These are phyloP conservation scores for Curvularia sp. DNA, from an alignment of 2,329 filamentous ascomycete species.

Conservation along the genomic window DNA sequence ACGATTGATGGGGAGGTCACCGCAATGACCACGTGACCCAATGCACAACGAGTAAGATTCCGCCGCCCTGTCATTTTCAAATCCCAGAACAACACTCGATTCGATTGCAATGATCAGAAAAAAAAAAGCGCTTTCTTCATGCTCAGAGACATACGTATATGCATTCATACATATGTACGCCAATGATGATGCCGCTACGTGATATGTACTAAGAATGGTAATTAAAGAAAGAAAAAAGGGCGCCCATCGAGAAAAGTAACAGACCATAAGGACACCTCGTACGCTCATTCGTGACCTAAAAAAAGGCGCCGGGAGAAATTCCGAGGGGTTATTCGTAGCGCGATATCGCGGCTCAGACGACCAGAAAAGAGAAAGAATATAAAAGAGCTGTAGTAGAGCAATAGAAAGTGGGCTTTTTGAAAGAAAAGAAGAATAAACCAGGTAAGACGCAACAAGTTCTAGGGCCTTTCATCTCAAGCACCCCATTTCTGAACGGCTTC, in stretches of 20 bases:
- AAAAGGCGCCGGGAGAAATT: background rate
- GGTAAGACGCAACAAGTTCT: background rate
- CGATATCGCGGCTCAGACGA: background rate
- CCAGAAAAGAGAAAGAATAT: background rate
- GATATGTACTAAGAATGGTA: background rate
- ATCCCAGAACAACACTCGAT: background rate
- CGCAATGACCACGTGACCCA: background rate
- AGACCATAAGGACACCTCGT: background rate
- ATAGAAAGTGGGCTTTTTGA: background rate
- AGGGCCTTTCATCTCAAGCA: background rate
- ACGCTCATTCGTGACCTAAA: background rate
- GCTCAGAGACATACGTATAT: background rate
- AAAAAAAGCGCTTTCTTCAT: background rate
- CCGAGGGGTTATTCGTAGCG: background rate
- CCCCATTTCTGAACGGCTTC: constrained; percentile 21
- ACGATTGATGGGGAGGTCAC: background rate
- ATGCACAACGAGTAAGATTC: no score
- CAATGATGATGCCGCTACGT: constrained; percentile 10
- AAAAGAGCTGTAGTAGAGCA: background rate
- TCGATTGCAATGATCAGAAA: background rate
- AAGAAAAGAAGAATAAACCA: background rate
- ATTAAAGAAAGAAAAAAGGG: background rate
- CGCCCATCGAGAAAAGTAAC: background rate
- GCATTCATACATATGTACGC: constrained; percentile 7
- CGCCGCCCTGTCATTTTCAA: background rate